phyloP scores from a whole-genome alignment of 805 yeast species.

The Wickerhamiella allomyrinae region DNA sequence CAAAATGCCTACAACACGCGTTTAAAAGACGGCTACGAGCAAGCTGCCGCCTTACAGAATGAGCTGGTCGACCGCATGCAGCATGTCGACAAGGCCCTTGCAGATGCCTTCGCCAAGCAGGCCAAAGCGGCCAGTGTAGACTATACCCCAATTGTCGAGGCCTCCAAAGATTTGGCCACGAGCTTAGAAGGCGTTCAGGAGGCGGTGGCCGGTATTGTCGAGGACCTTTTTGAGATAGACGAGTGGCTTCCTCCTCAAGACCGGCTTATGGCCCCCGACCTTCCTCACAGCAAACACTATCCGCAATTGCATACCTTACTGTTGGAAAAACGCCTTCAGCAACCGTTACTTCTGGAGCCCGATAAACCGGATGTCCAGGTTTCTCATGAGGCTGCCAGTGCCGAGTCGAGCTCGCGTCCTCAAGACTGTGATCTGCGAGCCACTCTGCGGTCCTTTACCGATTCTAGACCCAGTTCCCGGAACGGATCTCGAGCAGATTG shows the following conservation, averaged over 20 bases:
- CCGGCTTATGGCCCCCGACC: background rate
- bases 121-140: background rate
- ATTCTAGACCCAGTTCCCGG: background rate
- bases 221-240: background rate
- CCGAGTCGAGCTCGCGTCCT: background rate
- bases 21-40: conserved; percentile 4
- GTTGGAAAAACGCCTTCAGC: background rate
- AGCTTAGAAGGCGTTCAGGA: background rate
- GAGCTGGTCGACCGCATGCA: conserved; percentile 5
- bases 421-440: background rate
- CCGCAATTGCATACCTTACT: background rate
- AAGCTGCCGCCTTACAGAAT: conserved; percentile 5
- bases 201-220: background rate
- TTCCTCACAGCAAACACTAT: conserved; percentile 1
- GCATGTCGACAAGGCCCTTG: conserved; percentile 7
- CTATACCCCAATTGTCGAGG: background rate
- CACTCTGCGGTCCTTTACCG: background rate
- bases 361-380: background rate
- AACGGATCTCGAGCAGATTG: too few species aligned
- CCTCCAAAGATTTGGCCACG: background rate
- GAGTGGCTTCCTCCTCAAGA: background rate
- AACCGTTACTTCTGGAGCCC: background rate
- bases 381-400: background rate
- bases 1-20: conserved; percentile 1
- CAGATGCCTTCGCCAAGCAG: background rate